Conservation (phyloP, 2,329 filamentous ascomycete genomes). For the Neofusicoccum cordaticola region DNA sequence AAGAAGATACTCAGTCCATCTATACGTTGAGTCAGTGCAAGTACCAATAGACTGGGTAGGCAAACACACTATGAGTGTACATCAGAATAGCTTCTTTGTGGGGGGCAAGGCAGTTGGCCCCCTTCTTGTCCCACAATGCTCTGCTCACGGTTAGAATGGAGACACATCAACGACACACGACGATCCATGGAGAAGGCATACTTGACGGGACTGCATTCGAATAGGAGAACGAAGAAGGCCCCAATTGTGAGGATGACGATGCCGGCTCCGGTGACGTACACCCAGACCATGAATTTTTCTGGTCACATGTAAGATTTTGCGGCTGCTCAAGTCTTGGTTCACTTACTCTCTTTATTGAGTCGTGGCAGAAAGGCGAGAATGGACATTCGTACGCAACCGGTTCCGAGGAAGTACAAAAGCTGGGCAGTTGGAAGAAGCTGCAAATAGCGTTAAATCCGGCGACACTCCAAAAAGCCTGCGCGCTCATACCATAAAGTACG, state of each 20-base stretch:
- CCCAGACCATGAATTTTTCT: slow-evolving; percentile 2
- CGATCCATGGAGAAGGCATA: not conserved
- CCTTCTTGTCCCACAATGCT: slow-evolving; percentile 18
- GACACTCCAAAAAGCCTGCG: not conserved
- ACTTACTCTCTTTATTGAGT: slow-evolving; percentile 35
- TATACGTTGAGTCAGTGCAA: not conserved
- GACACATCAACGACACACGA: not conserved
- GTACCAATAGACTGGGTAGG: slow-evolving; percentile 18
- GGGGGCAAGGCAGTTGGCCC: slow-evolving; percentile 27
- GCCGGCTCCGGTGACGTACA: not conserved
- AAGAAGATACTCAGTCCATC: slow-evolving; percentile 28
- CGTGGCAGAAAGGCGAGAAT: slow-evolving; percentile 37
- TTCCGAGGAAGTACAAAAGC: slow-evolving; percentile 28
- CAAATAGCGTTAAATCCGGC: slow-evolving; percentile 15
- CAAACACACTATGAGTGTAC: slow-evolving; percentile 26
- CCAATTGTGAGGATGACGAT: slow-evolving; percentile 9
- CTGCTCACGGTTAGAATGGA: not conserved
- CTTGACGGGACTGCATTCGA: slow-evolving; percentile 17
- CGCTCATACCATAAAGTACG: slow-evolving; percentile 22
- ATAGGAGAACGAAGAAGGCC: slow-evolving; percentile 11
- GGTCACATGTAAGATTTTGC: not conserved
- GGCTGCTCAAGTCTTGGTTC: not conserved
- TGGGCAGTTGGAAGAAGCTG: slow-evolving; percentile 21
- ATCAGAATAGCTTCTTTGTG: slow-evolving; percentile 31
- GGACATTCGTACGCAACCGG: slow-evolving; percentile 33